phyloP scores from a whole-genome alignment of 805 yeast genomes.

The Wickerhamiella allomyrinae region DNA sequence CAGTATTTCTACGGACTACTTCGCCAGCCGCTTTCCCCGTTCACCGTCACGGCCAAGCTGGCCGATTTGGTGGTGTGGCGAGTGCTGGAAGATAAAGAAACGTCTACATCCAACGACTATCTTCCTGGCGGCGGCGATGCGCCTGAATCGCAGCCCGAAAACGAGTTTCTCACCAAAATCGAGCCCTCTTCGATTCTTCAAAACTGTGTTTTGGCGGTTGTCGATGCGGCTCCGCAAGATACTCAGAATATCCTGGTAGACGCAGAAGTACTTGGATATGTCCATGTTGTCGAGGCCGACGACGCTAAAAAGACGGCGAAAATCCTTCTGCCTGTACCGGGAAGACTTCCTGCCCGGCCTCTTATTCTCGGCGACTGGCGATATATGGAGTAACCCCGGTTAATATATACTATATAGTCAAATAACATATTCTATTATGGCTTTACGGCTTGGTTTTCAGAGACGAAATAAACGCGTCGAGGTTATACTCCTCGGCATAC shows the following conservation, averaged over 20 bases:
- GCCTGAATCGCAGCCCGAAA: slow-evolving; percentile 24
- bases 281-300: slow-evolving; percentile 55
- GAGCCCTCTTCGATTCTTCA: slow-evolving; percentile 37
- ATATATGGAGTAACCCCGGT: slow-evolving; percentile 51
- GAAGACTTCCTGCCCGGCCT: slow-evolving; percentile 62
- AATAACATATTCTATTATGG: too few relatives aligned
- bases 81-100: slow-evolving; percentile 30
- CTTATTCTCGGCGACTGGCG: slow-evolving; percentile 65
- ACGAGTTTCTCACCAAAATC: slow-evolving; percentile 24
- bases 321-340: slow-evolving; percentile 77
- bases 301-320: slow-evolving; percentile 56
- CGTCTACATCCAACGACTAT: slow-evolving; percentile 2
- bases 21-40: slow-evolving; percentile 59
- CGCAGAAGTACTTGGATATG: slow-evolving; percentile 64
- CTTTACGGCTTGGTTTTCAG: slow-evolving; percentile 36
- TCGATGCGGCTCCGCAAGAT: slow-evolving; percentile 36
- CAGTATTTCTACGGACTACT: slow-evolving; percentile 79
- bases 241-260: slow-evolving; percentile 34
- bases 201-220: slow-evolving; percentile 59
- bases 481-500: slow-evolving; percentile 91
- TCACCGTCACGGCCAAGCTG: slow-evolving; percentile 59
- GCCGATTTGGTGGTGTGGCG: slow-evolving; percentile 48
- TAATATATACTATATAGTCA: background rate
- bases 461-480: slow-evolving; percentile 81
- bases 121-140: slow-evolving; percentile 4